A percentile compares a stretch with the other conserved stretches of the same genome.
Evolutionary conservation across 1,284 basidiomycete genomes (phyloP).

Genomic region (Cyathus pygmaeus): DNA sequence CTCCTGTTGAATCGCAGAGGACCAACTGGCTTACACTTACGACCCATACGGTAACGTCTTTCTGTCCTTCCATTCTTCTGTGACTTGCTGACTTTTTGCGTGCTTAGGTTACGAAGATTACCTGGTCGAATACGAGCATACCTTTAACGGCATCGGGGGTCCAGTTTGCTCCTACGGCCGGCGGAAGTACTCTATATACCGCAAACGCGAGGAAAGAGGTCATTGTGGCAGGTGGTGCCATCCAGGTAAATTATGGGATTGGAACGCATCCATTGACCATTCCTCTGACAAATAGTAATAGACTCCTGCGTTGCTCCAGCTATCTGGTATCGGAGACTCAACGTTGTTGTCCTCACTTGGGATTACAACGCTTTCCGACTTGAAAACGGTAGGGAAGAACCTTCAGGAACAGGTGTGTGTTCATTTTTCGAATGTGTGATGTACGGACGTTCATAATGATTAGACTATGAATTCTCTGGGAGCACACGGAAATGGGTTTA

Average conservation of each 20-base stretch:
- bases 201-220: constrained; percentile 46
- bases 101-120: constrained; percentile 45
- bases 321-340: constrained; percentile 57
- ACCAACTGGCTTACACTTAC: constrained; percentile 49
- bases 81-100: background rate
- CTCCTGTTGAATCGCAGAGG: constrained; percentile 42
- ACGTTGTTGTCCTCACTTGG: constrained; percentile 48
- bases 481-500: constrained; percentile 46
- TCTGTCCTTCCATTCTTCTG: background rate
- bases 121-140: constrained; percentile 34
- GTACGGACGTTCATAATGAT: background rate
- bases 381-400: constrained; percentile 56
- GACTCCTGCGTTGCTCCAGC: constrained; percentile 53
- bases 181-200: constrained; percentile 34
- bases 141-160: constrained; percentile 46
- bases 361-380: constrained; percentile 46
- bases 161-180: constrained; percentile 42
- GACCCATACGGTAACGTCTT: constrained; percentile 33
- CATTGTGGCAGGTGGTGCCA: constrained; percentile 50
- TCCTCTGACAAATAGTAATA: constrained; percentile 10
- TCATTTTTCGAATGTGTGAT: background rate
- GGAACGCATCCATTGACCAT: background rate
- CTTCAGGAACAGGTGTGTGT: constrained; percentile 54
- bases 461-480: constrained; percentile 55
- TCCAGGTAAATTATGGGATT: constrained; percentile 26